Conservation (phyloP, 352 stramenopile genomes). For the Globisporangium cystogenes region DNA sequence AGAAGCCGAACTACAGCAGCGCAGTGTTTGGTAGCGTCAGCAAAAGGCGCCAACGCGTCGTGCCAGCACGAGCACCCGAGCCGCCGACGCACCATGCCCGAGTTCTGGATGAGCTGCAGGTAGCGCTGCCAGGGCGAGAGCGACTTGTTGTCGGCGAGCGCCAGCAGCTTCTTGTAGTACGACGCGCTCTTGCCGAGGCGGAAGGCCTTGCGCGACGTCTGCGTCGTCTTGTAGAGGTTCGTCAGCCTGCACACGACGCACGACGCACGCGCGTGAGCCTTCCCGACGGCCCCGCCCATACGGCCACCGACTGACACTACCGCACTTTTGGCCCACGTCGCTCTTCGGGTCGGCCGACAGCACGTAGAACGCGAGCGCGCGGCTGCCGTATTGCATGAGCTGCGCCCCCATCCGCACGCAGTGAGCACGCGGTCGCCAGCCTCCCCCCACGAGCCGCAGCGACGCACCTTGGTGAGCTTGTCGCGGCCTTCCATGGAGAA, state of each 20-base stretch:
- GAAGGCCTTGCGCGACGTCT: conserved; percentile 81
- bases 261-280: too few species aligned
- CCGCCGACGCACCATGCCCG: conserved; percentile 41
- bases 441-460: background rate
- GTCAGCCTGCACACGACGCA: conserved; percentile 22
- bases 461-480: conserved; percentile 85
- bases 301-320: too few species aligned
- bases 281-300: too few species aligned
- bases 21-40: too few species aligned
- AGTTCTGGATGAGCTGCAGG: conserved; percentile 75
- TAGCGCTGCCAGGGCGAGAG: conserved; percentile 19
- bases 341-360: conserved; percentile 79
- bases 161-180: conserved; percentile 75
- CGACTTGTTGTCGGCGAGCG: conserved; percentile 47
- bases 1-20: conserved; percentile 55
- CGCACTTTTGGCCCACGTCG: conserved; percentile 56
- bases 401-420: conserved; percentile 9
- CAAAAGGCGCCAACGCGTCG: too few species aligned
- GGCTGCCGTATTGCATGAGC: conserved; percentile 81
- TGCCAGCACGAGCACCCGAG: background rate
- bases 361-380: conserved; percentile 74
- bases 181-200: conserved; percentile 79
- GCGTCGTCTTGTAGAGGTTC: conserved; percentile 77
- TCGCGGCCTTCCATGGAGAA: conserved; percentile 82
- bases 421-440: background rate